phyloP scores from a whole-genome alignment of 169 alveolate species.

The Eimeria falciformis region DNA sequence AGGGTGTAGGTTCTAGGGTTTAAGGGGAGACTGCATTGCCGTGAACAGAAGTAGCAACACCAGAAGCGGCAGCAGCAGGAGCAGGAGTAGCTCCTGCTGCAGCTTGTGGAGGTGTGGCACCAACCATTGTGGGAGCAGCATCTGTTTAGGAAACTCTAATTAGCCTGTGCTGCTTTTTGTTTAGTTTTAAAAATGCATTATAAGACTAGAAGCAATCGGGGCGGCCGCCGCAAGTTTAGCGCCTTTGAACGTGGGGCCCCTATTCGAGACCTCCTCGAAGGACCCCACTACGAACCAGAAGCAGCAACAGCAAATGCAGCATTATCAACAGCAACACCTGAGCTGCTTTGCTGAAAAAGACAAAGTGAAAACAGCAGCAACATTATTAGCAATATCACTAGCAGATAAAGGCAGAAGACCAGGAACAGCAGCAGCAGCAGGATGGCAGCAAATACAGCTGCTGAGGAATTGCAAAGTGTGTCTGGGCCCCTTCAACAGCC shows the following conservation, averaged over 20 bases:
- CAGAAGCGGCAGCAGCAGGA: slow-evolving; percentile 32
- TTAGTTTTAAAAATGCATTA: too few relatives aligned
- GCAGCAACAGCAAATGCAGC: slow-evolving; percentile 6
- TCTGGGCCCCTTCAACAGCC: slow-evolving; percentile 1
- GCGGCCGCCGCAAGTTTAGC: too few relatives aligned
- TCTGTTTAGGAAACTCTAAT: too few relatives aligned
- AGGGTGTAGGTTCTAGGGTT: slow-evolving; percentile 26
- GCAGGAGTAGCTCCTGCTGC: too few relatives aligned
- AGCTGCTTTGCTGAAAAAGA: not conserved
- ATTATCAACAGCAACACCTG: not conserved
- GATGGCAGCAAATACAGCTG: slow-evolving; percentile 22
- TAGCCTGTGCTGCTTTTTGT: too few relatives aligned
- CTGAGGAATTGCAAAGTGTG: not conserved
- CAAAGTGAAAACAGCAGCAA: slow-evolving; percentile 4
- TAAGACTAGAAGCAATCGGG: too few relatives aligned
- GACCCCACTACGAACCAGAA: too few relatives aligned
- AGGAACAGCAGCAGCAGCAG: slow-evolving; percentile 24
- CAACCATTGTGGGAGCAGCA: too few relatives aligned
- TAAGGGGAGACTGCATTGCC: not conserved
- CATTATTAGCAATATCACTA: not conserved
- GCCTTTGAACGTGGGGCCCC: too few relatives aligned
- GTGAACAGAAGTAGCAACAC: not conserved
- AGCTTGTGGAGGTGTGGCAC: too few relatives aligned
- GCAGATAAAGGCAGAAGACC: not conserved
- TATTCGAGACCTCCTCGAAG: too few relatives aligned